Evolutionary conservation across 331 rosid species (phyloP), one percentile per base, ranked within the genome.

Genomic region (Stylosanthes scabra): DNA sequence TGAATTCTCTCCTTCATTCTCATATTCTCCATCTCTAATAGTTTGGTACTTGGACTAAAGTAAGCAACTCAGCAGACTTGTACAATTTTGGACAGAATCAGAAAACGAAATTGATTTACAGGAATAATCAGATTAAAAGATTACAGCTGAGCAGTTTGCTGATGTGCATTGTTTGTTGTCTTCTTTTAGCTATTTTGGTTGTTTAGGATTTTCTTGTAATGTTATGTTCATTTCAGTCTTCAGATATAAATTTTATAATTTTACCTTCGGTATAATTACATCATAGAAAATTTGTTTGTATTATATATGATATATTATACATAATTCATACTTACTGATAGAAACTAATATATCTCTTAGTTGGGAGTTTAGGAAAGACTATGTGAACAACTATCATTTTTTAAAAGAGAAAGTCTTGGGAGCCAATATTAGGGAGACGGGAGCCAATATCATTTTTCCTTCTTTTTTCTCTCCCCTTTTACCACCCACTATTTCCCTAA

Each of bases 241-340:
- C 8, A 44, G 63, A 52, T 55, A 52, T 9, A 42, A 3, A 3
- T 49, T 11, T 39, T 14, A 16, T 34, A 40, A 55, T 39, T 39
- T 27, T 55, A 12, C 12, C 31, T 49, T 2, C 11, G 45, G 9
- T 51, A 28, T 34, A 42, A 66, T 29, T 27, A 28, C 40, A 46
- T 66, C 28, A 11, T 13, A 46, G 58, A 44, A 27, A n/a, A 29
- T 28, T 67, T 50, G 60, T 25, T 44, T n/a, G 40, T 7, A 4
- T n/a, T 15, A 34, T 62, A 57, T 55, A 58, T 55, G 34, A 28
- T 34, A 54, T 29, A 2, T 42, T 1, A 9, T 9, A 40, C 29
- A 61, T 73, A 62, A 12, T 50, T 62, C 44, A 50, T 41, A 55
- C 16, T 55, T 62, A 74, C 7, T 6, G 11, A 39, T 65, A 55